Evolutionary conservation across 306 rosid species (phyloP).

Genomic region (Begonia masoniana): DNA sequence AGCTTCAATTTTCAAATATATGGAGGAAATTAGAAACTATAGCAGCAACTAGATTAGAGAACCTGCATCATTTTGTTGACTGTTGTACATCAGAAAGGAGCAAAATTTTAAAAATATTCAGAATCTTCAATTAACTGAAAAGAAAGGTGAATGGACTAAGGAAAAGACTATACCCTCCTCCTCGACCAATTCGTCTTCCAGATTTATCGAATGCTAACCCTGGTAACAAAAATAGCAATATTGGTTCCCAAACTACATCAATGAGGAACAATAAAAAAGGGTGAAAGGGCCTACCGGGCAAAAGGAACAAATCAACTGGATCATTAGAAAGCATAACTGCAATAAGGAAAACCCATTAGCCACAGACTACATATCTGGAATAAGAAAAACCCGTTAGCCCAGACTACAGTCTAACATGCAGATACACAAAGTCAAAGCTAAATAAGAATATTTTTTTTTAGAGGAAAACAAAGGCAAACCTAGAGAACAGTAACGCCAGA

Average conservation of each 20-base stretch:
- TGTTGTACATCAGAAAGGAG: no score
- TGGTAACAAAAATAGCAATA: conserved; percentile 16
- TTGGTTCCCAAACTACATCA: neutral
- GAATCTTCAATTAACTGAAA: no score
- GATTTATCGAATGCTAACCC: conserved; percentile 91
- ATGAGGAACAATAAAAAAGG: conserved; percentile 2
- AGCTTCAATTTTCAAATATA: no score
- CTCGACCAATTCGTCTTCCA: conserved; percentile 94
- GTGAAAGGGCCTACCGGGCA: conserved; percentile 56
- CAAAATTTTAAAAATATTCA: no score
- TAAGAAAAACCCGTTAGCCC: conserved; percentile 20
- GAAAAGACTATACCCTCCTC: conserved; percentile 71
- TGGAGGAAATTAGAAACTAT: no score
- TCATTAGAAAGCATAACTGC: conserved; percentile 89
- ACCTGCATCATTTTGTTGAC: no score
- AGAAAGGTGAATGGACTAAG: conserved; percentile 4
- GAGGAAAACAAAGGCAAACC: no score
- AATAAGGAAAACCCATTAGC: conserved; percentile 23
- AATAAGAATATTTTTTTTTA: no score
- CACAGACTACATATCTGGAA: conserved; percentile 30
- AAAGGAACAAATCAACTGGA: conserved; percentile 77
- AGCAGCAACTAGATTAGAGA: no score
- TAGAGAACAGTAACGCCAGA: no score
- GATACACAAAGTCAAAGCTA: conserved; percentile 17
- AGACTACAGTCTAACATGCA: neutral